Base-by-base conservation (phyloP, 2,329 filamentous ascomycete genomes). In the Aspergillus pseudonomiae region DNA sequence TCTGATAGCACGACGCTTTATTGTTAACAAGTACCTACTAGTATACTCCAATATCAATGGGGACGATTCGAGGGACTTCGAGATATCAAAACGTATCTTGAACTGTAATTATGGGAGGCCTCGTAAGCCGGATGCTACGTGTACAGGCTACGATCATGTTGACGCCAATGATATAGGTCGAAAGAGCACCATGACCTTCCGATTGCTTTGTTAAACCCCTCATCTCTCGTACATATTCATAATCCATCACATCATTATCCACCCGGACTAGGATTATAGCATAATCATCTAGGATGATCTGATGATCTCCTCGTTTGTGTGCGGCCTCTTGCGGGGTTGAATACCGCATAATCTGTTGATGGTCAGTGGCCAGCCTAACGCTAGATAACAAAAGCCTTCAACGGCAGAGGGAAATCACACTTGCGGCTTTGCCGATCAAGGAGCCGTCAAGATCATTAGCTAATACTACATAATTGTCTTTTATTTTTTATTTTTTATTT, bases 271-370 rank as follows among this genome's bases (percentile, higher is more conserved):
- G 58, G 28, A 34, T 61, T 50, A 48, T 36, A 39, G 39, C 54
- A 45, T 32, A 57, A 32, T 46, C 63, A 62, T 57, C 24, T 36
- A 61, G 61, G 67, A 58, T 64, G 64, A 69, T 68, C 68, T 60
- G 67, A 60, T 52, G 67, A 68, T 70, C 66, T 48, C 60, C 55
- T 65, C 63, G 36, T 45, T 57, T 48, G 43, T 52, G 21, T 50
- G 60, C 39, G 50, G 32, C 58, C 41, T 57, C 14, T 36, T 61
- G 66, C 64, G 67, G 66, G 66, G 65, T 68, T 58, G 43, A n/a
- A 57, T 61, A 26, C 39, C 7, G 34, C 16, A 26, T 41, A 32
- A 16, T 21, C 36, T 46, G 21, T 39, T 39, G 14, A 39, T 26
- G n/a, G 34, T 34, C 32, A 6, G 52, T 55, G 32, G 52, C 19